Base-by-base conservation (phyloP, 129 eudicot genomes). In the Scalesia atractyloides region DNA sequence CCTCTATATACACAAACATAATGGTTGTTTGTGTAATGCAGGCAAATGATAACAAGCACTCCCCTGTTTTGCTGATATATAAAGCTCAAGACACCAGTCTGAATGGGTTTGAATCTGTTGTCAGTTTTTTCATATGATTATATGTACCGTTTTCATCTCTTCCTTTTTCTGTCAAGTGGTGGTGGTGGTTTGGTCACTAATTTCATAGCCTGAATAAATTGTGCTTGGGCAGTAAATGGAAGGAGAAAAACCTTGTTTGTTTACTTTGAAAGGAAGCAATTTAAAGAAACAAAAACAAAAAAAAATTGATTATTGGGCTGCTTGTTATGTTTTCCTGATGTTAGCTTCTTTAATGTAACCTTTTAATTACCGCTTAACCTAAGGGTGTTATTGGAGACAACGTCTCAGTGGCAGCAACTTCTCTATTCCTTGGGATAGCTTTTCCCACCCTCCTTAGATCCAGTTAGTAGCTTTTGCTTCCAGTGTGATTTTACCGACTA, bases 21-120 rank as follows among this genome's bases (percentile, higher is more conserved):
- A 63, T 19, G 61, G 24, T 64, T 8, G n/a, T 50, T 74, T 22
- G 33, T 58, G 48, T 75, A 43, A 68, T 68, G 80, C 69, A 76
- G 74, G 80, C 73, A 76, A 5, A 22, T 58, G 74, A 56, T 39
- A 33, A 63, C 22, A 36, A 48, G 48, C 60, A 44, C 44, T 16
- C 11, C 47, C 3, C 7, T n/a, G 7, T 43, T 54, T 59, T 59
- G 65, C 65, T 6, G 41, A 30, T 59, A 59, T 30, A 59, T 24
- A 59, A 22, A 13, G 65, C 43, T 37, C 43, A 59, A 59, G 65
- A 30, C 41, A 13, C 39, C 41, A 5, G 39, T 16, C 37, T n/a
- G 68, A 63, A 63, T 63, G 48, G 47, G 47, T 63, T 63, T 63
- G 24, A 17, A 8, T 62, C 13, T 76, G 18, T 8, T 67, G 36